Conservation (phyloP, 148 eudicot genomes). For the Nepenthes gracilis region DNA sequence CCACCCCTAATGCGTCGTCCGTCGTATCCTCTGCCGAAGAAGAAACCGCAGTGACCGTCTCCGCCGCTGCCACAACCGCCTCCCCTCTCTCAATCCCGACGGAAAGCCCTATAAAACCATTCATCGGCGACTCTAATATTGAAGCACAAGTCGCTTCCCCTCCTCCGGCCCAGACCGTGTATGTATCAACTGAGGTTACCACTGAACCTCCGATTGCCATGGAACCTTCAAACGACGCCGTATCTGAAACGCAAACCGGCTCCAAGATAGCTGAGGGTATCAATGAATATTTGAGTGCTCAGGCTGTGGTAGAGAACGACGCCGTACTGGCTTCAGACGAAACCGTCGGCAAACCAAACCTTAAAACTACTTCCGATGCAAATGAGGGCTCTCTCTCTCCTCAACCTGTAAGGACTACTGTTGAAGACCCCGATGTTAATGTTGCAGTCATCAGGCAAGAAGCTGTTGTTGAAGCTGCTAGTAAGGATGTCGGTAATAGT, state of each 20-base stretch:
- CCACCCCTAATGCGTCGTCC: not conserved
- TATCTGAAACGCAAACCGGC: not conserved
- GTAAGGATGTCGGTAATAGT: not conserved
- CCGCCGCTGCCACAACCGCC: not conserved
- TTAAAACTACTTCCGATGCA: not conserved
- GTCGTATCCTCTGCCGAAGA: not conserved
- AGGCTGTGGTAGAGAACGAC: too few relatives aligned
- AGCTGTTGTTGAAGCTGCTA: not conserved
- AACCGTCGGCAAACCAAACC: not conserved
- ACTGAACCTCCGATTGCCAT: not conserved
- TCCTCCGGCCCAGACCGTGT: not conserved
- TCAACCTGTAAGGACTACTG: not conserved
- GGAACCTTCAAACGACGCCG: slow-evolving; percentile 3
- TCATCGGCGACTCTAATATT: not conserved
- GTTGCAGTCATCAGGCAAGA: not conserved
- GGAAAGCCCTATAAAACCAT: too few relatives aligned
- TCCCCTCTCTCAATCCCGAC: not conserved
- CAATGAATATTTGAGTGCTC: too few relatives aligned
- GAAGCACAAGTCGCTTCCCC: not conserved
- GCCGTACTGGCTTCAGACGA: too few relatives aligned
- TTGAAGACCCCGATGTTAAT: not conserved
- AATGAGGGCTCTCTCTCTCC: too few relatives aligned
- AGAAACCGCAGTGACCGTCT: not conserved
- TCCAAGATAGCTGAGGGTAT: not conserved
- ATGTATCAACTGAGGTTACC: not conserved